phyloP scores from a whole-genome alignment of 164 flowering plant genomes.

The Stephania yunnanensis region DNA sequence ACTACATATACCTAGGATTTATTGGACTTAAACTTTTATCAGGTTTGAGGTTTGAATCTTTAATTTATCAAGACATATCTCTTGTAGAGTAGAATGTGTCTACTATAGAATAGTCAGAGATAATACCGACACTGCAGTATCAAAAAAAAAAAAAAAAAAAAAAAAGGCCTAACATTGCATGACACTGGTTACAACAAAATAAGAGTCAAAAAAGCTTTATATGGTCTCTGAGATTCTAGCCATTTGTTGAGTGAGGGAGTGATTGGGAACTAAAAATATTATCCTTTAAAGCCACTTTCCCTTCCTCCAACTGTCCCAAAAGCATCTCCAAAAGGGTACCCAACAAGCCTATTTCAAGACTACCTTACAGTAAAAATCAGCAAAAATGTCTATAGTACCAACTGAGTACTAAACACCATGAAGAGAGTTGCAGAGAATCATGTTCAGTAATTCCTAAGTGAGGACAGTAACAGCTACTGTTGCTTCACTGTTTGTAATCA shows the following conservation, averaged over 20 bases:
- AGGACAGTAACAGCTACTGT: not conserved
- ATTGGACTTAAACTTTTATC: too few relatives aligned
- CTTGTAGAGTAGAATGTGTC: too few relatives aligned
- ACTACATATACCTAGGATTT: too few relatives aligned
- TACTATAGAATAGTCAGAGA: too few relatives aligned
- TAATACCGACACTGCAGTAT: too few relatives aligned
- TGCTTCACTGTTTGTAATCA: not conserved
- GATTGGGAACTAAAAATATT: conserved; percentile 4
- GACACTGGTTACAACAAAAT: conserved; percentile 2
- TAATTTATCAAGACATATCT: too few relatives aligned
- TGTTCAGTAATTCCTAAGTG: not conserved
- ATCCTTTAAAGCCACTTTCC: conserved; percentile 7
- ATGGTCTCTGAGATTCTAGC: conserved; percentile 2
- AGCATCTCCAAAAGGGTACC: conserved; percentile 9
- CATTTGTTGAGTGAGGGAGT: not conserved
- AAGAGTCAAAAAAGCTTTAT: conserved; percentile 8
- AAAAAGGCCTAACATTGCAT: not conserved
- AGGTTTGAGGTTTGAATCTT: too few relatives aligned
- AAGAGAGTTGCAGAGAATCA: conserved; percentile 1
- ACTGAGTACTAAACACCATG: conserved; percentile 1
- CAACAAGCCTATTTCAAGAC: not conserved
- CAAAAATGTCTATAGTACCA: not conserved
- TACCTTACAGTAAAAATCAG: too few relatives aligned
- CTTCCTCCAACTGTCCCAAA: conserved; percentile 8
- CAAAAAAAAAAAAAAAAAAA: too few relatives aligned